A percentile compares a stretch with the other conserved stretches of the same genome.
These are phyloP conservation scores for Globisporangium echinulatum DNA, from an alignment of 352 stramenopile species.

Conservation along the genomic window DNA sequence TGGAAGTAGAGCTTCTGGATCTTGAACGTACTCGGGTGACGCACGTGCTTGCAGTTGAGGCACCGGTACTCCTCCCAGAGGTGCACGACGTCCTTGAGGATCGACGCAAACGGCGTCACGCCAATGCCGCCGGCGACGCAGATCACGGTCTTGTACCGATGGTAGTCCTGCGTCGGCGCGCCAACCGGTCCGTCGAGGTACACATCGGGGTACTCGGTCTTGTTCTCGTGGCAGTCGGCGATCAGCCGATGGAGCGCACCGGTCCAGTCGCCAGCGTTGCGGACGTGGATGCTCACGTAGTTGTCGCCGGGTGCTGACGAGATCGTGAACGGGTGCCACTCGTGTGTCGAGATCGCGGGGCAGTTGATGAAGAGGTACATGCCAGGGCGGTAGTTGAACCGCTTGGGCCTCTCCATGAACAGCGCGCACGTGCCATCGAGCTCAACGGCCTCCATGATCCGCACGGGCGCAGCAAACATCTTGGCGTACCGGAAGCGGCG, in stretches of 20 bases:
- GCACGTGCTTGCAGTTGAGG: conserved; percentile 64
- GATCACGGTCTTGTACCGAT: conserved; percentile 71
- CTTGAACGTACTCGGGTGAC: conserved; percentile 61
- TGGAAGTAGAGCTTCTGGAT: conserved; percentile 86
- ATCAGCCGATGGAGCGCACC: conserved; percentile 51
- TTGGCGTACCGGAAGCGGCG: conserved; percentile 68
- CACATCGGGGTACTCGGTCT: conserved; percentile 56
- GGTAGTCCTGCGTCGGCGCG: conserved; percentile 69
- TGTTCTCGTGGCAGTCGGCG: conserved; percentile 51
- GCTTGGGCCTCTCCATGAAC: conserved; percentile 72
- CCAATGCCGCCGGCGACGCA: conserved; percentile 72
- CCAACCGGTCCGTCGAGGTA: conserved; percentile 74
- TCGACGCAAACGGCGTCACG: conserved; percentile 79
- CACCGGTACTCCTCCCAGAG: conserved; percentile 74
- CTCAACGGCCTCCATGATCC: conserved; percentile 61
- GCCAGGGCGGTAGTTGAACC: conserved; percentile 65
- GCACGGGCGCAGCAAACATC: conserved; percentile 52
- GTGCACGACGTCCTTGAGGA: conserved; percentile 72
- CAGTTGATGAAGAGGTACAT: conserved; percentile 90
- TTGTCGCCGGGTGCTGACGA: conserved; percentile 81
- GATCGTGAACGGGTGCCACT: conserved; percentile 92
- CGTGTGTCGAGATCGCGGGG: conserved; percentile 62
- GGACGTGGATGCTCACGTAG: conserved; percentile 78
- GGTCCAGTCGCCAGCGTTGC: conserved; percentile 70
- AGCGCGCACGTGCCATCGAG: conserved; percentile 61